Evolutionary conservation across 208 protist species (phyloP).

Genomic region (Leishmania arabica): DNA sequence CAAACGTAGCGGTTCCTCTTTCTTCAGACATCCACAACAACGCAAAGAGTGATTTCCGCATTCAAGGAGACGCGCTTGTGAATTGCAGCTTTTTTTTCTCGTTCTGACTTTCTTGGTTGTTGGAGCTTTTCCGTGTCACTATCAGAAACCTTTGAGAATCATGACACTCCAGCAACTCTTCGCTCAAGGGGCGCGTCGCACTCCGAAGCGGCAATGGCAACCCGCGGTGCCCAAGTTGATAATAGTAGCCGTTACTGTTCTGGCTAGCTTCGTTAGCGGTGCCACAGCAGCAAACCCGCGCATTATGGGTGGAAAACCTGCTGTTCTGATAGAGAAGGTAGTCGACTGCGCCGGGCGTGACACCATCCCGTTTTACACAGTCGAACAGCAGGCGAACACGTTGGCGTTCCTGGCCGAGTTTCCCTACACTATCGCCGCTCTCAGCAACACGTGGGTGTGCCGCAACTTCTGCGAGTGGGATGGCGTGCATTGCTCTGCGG

Average conservation of each 20-base stretch:
- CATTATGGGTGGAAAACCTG: background rate
- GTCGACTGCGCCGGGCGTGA: background rate
- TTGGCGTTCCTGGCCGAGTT: background rate
- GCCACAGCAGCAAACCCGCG: background rate
- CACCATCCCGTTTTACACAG: background rate
- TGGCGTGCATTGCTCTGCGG: background rate
- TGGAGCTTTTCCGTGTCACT: background rate
- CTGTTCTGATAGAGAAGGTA: background rate
- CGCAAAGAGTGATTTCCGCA: background rate
- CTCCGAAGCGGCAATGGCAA: background rate
- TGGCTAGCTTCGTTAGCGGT: background rate
- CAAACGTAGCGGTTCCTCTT: background rate
- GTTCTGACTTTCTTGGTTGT: background rate
- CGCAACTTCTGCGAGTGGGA: constrained; percentile 7
- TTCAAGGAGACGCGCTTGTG: background rate
- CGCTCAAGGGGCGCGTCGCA: background rate
- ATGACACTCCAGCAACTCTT: background rate
- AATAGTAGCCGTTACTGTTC: background rate
- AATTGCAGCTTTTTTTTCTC: no score
- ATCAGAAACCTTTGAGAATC: background rate
- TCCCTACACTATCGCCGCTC: background rate
- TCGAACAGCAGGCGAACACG: background rate
- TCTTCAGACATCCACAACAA: background rate
- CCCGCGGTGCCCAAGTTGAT: background rate
- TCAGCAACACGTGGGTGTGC: background rate